A percentile compares a stretch with the other conserved stretches of the same genome.
Conservation (phyloP, 192 early-diverging fungal species). For the Backusella luteola region DNA sequence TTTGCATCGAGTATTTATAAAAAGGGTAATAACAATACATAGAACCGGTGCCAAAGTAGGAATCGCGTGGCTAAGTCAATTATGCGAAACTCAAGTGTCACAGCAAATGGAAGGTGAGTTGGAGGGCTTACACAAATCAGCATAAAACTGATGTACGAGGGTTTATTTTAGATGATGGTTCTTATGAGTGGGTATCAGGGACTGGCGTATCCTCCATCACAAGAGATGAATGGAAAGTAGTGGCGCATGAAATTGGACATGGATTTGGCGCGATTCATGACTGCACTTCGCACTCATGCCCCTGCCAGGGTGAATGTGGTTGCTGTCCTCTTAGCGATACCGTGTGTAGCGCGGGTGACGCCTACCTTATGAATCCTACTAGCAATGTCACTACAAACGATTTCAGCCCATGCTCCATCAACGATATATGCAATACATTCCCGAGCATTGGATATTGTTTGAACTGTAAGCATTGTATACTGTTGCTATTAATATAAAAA, state of each 20-base stretch:
- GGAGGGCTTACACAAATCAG: no score
- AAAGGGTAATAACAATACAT: conserved; percentile 9
- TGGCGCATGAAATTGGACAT: conserved; percentile 94
- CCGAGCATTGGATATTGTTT: conserved; percentile 39
- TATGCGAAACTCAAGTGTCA: conserved; percentile 66
- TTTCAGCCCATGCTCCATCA: conserved; percentile 68
- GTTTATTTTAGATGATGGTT: conserved; percentile 24
- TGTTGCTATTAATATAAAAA: background rate
- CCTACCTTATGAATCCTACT: conserved; percentile 77
- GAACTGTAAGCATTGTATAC: conserved; percentile 28
- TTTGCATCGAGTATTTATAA: no score
- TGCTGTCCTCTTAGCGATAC: conserved; percentile 74
- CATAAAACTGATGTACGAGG: no score
- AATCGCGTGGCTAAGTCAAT: conserved; percentile 81
- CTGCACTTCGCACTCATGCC: conserved; percentile 69
- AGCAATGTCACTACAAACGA: conserved; percentile 60
- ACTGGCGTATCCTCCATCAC: conserved; percentile 82
- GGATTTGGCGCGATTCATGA: conserved; percentile 90
- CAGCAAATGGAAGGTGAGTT: conserved; percentile 41
- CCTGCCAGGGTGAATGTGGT: conserved; percentile 43
- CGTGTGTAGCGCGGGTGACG: conserved; percentile 59
- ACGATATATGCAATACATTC: conserved; percentile 48
- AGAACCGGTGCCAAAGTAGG: conserved; percentile 78
- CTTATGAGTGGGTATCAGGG: conserved; percentile 63
- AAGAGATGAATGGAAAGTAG: conserved; percentile 89